Percentiles rank a stretch among this genome's conserved stretches.
Conservation (phyloP, 257 asterid species). For the Cynanchum wilfordii region DNA sequence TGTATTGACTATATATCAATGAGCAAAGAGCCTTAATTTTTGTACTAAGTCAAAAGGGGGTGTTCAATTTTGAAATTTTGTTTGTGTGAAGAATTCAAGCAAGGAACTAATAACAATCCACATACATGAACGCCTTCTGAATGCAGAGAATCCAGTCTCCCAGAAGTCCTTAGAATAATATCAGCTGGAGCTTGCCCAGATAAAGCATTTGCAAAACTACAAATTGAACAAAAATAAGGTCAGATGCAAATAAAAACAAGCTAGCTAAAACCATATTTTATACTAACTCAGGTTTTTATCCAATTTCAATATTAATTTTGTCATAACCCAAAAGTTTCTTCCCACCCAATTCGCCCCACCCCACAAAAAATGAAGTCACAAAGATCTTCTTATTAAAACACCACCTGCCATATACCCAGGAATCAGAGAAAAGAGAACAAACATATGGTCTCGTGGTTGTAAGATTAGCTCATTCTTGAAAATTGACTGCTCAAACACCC, state of each 20-base stretch:
- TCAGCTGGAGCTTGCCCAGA: conserved; percentile 77
- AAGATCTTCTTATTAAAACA: background rate
- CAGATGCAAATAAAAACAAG: background rate
- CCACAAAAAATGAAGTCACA: background rate
- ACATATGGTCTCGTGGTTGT: background rate
- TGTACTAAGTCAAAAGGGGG: background rate
- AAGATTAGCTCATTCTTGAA: background rate
- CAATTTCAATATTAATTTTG: background rate
- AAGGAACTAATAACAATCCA: background rate
- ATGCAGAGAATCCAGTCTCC: conserved; percentile 92
- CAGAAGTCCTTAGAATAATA: conserved; percentile 62
- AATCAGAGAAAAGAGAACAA: background rate
- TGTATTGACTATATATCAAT: background rate
- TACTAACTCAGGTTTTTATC: background rate
- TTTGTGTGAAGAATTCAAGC: background rate
- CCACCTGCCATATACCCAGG: background rate
- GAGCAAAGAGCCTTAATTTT: background rate
- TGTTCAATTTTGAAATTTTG: background rate
- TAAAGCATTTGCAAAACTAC: conserved; percentile 83
- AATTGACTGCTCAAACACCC: background rate
- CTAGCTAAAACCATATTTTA: background rate
- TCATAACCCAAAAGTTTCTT: background rate
- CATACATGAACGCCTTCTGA: conserved; percentile 99
- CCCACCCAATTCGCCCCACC: background rate
- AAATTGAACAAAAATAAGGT: background rate